Evolutionary conservation across 768 basidiomycete genomes (phyloP).

Genomic region (Sutorius australiensis): DNA sequence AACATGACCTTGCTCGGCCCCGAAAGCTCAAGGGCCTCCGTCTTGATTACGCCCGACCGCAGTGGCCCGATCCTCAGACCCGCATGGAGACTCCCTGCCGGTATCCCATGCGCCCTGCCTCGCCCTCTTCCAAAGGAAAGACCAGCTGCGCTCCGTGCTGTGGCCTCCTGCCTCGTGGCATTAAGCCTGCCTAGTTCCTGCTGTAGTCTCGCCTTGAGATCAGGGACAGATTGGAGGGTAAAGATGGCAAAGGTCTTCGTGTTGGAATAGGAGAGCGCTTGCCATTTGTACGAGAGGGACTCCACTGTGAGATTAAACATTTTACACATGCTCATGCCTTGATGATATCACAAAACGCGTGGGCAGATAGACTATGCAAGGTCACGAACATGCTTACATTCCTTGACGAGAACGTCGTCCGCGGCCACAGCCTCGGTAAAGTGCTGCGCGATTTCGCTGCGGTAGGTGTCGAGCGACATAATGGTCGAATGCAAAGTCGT

Average conservation of each 20-base stretch:
- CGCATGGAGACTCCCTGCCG: conserved; percentile 6
- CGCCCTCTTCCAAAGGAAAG: conserved; percentile 11
- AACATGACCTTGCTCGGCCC: conserved; percentile 31
- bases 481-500: not conserved
- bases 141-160: conserved; percentile 19
- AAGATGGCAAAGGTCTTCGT: conserved; percentile 42
- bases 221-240: conserved; percentile 44
- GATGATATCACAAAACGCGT: conserved; percentile 12
- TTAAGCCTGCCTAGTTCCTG: conserved; percentile 32
- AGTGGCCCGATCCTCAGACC: conserved; percentile 15
- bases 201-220: conserved; percentile 41
- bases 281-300: conserved; percentile 63
- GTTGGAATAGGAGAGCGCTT: conserved; percentile 42
- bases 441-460: conserved; percentile 20
- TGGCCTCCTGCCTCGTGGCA: conserved; percentile 32
- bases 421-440: conserved; percentile 29
- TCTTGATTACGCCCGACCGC: conserved; percentile 14
- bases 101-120: conserved; percentile 1
- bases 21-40: conserved; percentile 16
- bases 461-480: conserved; percentile 23
- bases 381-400: conserved; percentile 42
- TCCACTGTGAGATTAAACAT: conserved; percentile 54
- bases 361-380: not conserved
- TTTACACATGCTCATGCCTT: conserved; percentile 64
- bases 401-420: conserved; percentile 45